Conservation (phyloP, 2,329 filamentous ascomycete genomes). For the Pleurostoma richardsiae region DNA sequence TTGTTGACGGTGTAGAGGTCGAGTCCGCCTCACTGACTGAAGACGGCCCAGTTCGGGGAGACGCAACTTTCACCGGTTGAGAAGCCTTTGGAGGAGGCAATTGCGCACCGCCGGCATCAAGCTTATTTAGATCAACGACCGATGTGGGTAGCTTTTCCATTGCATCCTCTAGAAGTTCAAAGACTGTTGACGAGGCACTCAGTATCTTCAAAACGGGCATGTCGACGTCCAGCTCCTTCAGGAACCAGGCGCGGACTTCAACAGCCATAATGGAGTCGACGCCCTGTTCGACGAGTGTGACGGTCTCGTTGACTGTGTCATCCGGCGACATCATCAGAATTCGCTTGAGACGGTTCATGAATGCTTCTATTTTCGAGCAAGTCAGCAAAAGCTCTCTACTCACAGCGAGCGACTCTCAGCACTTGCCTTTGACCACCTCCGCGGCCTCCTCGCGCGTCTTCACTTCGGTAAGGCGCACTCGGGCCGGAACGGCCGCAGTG, state of each 20-base stretch:
- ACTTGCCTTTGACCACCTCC: background rate
- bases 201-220: constrained; percentile 38
- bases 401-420: too few relatives aligned
- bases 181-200: constrained; percentile 12
- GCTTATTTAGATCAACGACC: background rate
- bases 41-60: background rate
- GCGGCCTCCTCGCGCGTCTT: too few relatives aligned
- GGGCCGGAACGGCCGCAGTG: too few relatives aligned
- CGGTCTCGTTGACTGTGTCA: constrained; percentile 4
- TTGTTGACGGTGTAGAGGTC: background rate
- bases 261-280: constrained; percentile 15
- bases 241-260: constrained; percentile 38
- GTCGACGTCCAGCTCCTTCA: constrained; percentile 32
- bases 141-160: constrained; percentile 2
- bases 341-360: constrained; percentile 4
- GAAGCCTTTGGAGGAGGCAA: background rate
- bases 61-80: background rate
- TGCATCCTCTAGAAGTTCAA: constrained; percentile 2
- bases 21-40: background rate
- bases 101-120: background rate
- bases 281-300: constrained; percentile 11
- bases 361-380: constrained; percentile 1
- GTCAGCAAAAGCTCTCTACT: too few relatives aligned
- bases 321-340: constrained; percentile 8
- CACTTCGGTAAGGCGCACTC: too few relatives aligned